A percentile compares a stretch with the other conserved stretches of the same genome.
Evolutionary conservation across 768 basidiomycete genomes (phyloP).

Genomic region (Crassisporium funariophilum): DNA sequence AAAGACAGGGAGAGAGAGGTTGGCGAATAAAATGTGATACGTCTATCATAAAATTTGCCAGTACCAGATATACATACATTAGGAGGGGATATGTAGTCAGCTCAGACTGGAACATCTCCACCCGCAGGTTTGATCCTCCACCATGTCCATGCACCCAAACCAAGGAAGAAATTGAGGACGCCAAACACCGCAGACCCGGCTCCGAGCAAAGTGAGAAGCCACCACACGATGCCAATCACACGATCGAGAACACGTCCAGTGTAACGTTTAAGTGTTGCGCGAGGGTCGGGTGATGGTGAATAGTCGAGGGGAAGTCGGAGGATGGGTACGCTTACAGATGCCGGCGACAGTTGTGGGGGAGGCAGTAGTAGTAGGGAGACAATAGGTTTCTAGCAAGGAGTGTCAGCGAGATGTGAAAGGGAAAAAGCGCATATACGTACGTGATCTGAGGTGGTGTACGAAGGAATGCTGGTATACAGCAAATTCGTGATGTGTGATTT

Average conservation of each 20-base stretch:
- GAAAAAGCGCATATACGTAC: slow-evolving; percentile 40
- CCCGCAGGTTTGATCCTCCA: slow-evolving; percentile 39
- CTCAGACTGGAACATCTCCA: slow-evolving; percentile 6
- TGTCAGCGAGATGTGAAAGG: background rate
- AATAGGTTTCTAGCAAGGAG: slow-evolving; percentile 74
- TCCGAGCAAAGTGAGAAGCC: slow-evolving; percentile 70
- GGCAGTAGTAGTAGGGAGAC: slow-evolving; percentile 72
- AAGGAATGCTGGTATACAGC: slow-evolving; percentile 78
- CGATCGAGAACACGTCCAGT: slow-evolving; percentile 71
- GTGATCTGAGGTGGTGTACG: slow-evolving; percentile 90
- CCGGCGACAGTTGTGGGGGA: slow-evolving; percentile 28
- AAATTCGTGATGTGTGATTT: slow-evolving; percentile 61
- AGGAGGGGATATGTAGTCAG: background rate
- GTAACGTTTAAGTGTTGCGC: slow-evolving; percentile 58
- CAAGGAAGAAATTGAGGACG: slow-evolving; percentile 70
- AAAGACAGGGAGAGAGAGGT: too few relatives aligned
- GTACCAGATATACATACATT: too few relatives aligned
- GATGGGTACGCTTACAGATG: slow-evolving; percentile 38
- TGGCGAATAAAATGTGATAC: too few relatives aligned
- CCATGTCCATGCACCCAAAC: slow-evolving; percentile 67
- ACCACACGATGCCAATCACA: slow-evolving; percentile 79
- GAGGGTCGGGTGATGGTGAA: slow-evolving; percentile 54
- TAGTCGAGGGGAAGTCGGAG: slow-evolving; percentile 55
- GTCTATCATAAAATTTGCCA: too few relatives aligned
- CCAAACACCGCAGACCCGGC: slow-evolving; percentile 75